Percentiles rank a stretch among this genome's conserved stretches.
These are phyloP conservation scores for Fusarium sp. DNA, from an alignment of 2,329 filamentous ascomycete species.

Conservation along the genomic window DNA sequence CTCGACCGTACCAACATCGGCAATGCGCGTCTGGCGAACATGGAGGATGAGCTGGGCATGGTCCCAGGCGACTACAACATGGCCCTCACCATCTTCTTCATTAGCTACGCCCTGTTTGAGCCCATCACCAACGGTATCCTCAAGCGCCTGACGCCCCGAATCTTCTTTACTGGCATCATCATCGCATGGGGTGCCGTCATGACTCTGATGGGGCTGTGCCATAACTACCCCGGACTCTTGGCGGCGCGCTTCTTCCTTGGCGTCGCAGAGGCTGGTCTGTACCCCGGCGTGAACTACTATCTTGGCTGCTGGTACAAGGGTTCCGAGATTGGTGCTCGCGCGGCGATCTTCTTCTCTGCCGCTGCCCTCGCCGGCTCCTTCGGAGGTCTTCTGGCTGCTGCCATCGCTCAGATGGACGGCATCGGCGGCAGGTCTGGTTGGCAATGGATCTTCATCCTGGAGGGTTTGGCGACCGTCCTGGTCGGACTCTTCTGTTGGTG, in stretches of 20 bases:
- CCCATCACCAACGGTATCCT: slow-evolving; percentile 76
- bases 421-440: slow-evolving; percentile 68
- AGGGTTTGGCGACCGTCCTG: slow-evolving; percentile 78
- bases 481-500: slow-evolving; percentile 78
- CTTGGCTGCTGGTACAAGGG: slow-evolving; percentile 86
- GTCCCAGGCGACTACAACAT: slow-evolving; percentile 69
- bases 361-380: slow-evolving; percentile 84
- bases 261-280: slow-evolving; percentile 77
- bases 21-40: slow-evolving; percentile 62
- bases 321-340: slow-evolving; percentile 80
- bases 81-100: slow-evolving; percentile 75
- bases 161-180: slow-evolving; percentile 78
- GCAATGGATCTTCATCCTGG: slow-evolving; percentile 77
- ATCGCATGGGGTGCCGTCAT: slow-evolving; percentile 65
- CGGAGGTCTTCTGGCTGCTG: slow-evolving; percentile 78
- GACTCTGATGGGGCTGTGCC: slow-evolving; percentile 66
- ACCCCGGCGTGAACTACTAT: slow-evolving; percentile 77
- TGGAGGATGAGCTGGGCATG: slow-evolving; percentile 42
- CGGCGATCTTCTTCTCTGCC: slow-evolving; percentile 84
- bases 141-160: slow-evolving; percentile 73
- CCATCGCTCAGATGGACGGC: slow-evolving; percentile 77
- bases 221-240: slow-evolving; percentile 61
- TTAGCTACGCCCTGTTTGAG: slow-evolving; percentile 78
- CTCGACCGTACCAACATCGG: slow-evolving; percentile 59
- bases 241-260: slow-evolving; percentile 72